A percentile compares a stretch with the other conserved stretches of the same genome.
These are phyloP conservation scores for Chaetomium globosum DNA, from an alignment of 2,329 filamentous ascomycete genomes.

Conservation along the genomic window DNA sequence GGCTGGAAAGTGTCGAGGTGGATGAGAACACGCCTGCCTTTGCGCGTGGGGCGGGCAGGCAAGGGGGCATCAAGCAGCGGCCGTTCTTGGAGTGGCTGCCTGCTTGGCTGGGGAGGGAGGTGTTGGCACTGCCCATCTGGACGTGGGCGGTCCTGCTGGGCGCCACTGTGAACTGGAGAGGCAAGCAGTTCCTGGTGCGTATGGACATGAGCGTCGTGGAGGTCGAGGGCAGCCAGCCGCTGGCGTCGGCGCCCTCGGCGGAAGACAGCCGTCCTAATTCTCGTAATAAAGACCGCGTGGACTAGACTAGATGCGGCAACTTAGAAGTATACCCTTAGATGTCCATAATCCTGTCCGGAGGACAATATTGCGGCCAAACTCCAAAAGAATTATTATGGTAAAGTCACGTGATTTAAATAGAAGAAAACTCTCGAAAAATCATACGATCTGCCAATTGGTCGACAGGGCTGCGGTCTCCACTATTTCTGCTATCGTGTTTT, in stretches of 20 bases:
- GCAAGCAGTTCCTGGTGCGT: constrained; percentile 76
- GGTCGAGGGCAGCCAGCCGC: constrained; percentile 15
- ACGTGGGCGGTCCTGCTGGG: constrained; percentile 86
- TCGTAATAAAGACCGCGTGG: constrained; percentile 36
- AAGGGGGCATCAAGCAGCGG: constrained; percentile 51
- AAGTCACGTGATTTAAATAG: too few relatives aligned
- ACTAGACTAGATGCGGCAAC: constrained; percentile 29
- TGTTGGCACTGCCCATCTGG: constrained; percentile 87
- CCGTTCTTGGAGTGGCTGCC: constrained; percentile 70
- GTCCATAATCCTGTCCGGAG: too few relatives aligned
- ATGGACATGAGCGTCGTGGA: constrained; percentile 78
- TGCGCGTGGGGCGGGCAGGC: constrained; percentile 53
- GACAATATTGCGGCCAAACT: too few relatives aligned
- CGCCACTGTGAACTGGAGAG: constrained; percentile 83
- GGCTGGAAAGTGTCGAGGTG: constrained; percentile 67
- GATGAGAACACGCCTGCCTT: constrained; percentile 77
- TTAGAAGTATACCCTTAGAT: constrained; percentile 26
- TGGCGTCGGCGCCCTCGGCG: constrained; percentile 1
- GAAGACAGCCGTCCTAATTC: constrained; percentile 19
- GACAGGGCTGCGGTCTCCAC: too few relatives aligned
- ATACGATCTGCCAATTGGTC: too few relatives aligned
- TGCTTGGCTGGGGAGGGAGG: constrained; percentile 84
- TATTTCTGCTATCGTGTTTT: too few relatives aligned
- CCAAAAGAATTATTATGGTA: too few relatives aligned
- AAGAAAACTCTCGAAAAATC: too few relatives aligned